Evolutionary conservation across 2,329 filamentous ascomycete species (phyloP).

Genomic region (Tolypocladium tropicale): DNA sequence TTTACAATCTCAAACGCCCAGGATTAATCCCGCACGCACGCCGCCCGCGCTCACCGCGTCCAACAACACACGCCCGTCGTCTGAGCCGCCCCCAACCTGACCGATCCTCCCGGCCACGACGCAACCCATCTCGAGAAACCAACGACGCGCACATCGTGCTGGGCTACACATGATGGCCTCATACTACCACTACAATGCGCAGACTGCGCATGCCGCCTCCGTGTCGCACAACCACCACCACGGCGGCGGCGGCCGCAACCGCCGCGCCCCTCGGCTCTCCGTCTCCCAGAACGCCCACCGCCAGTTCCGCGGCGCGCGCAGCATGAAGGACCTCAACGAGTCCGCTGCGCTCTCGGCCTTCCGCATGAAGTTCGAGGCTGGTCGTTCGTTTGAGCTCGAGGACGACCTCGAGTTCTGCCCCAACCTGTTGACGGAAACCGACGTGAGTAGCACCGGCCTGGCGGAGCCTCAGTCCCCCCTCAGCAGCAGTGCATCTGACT

Average conservation of each 20-base stretch:
- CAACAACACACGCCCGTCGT: not conserved
- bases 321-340: conserved; percentile 78
- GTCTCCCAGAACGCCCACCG: conserved; percentile 75
- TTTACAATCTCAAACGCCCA: conserved; percentile 1
- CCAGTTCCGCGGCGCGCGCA: conserved; percentile 76
- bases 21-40: conserved; percentile 17
- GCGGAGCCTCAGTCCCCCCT: conserved; percentile 6
- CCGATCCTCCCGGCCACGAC: not conserved
- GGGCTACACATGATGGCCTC: conserved; percentile 40
- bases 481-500: conserved; percentile 16
- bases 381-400: conserved; percentile 87
- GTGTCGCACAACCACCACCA: conserved; percentile 63
- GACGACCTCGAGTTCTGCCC: conserved; percentile 96
- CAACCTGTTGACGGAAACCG: conserved; percentile 80
- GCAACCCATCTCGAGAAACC: not conserved
- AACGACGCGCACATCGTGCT: conserved; percentile 1
- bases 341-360: conserved; percentile 67
- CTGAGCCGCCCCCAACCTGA: not conserved
- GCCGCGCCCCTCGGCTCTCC: conserved; percentile 70
- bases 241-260: conserved; percentile 62
- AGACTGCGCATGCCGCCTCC: conserved; percentile 47
- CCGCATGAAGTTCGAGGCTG: conserved; percentile 80
- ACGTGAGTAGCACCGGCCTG: conserved; percentile 51
- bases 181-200: conserved; percentile 53
- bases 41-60: not conserved